phyloP scores from a whole-genome alignment of 2,329 filamentous ascomycete species.

The Pezicula radicicola region DNA sequence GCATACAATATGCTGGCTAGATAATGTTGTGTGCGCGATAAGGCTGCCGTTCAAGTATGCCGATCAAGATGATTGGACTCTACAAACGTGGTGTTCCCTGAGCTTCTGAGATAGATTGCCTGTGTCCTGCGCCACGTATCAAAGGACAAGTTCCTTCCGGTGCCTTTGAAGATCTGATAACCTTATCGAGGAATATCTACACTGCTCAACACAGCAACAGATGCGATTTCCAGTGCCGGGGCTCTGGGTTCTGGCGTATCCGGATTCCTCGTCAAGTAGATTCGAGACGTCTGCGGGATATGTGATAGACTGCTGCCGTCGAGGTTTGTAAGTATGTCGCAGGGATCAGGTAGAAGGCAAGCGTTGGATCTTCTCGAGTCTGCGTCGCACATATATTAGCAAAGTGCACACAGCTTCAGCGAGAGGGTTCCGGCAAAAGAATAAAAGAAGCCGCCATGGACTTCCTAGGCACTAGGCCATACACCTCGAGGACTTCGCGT shows the following conservation, averaged over 20 bases:
- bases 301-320: conserved; percentile 15
- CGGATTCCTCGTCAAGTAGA: conserved; percentile 1
- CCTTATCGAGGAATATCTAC: conserved; percentile 10
- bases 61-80: conserved; percentile 5
- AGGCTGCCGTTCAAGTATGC: conserved; percentile 3
- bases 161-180: conserved; percentile 5
- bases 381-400: conserved; percentile 19
- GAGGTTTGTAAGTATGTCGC: conserved; percentile 19
- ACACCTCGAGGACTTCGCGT: conserved; percentile 5
- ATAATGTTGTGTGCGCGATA: not conserved
- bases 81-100: conserved; percentile 4
- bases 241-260: no score
- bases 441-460: not conserved
- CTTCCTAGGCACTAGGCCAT: not conserved
- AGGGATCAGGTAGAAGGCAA: conserved; percentile 18
- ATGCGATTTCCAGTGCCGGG: not conserved
- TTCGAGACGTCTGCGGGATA: conserved; percentile 4
- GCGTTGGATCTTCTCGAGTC: conserved; percentile 15
- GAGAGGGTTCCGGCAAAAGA: not conserved
- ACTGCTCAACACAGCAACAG: conserved; percentile 4
- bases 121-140: conserved; percentile 4
- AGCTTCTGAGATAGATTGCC: conserved; percentile 8
- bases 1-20: not conserved
- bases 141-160: conserved; percentile 1
- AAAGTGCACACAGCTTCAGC: conserved; percentile 7